Conservation (phyloP, 768 basidiomycete genomes). For the Russula earlei region DNA sequence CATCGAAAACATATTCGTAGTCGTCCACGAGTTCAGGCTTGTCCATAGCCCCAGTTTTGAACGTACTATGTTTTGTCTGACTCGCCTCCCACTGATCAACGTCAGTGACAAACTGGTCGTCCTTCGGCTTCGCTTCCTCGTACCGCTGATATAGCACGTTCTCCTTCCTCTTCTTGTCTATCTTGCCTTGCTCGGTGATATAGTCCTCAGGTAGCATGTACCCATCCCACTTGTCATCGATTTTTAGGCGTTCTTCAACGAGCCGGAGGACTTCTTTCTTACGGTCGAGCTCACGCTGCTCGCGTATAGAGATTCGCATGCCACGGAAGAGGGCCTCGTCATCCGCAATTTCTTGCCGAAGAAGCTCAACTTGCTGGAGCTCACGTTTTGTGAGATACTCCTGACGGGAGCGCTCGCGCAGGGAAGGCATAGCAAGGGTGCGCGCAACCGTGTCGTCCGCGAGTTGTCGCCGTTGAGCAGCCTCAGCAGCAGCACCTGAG, state of each 20-base stretch:
- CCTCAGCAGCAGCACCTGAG: constrained; percentile 69
- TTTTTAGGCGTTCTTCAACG: constrained; percentile 88
- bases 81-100: constrained; percentile 95
- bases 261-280: constrained; percentile 89
- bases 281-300: constrained; percentile 68
- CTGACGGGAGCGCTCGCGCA: constrained; percentile 85
- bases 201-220: constrained; percentile 98
- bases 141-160: constrained; percentile 90
- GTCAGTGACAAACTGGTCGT: constrained; percentile 92
- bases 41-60: constrained; percentile 89
- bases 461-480: constrained; percentile 66
- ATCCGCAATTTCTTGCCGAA: constrained; percentile 88
- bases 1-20: constrained; percentile 98
- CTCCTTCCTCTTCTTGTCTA: constrained; percentile 93
- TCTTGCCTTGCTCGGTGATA: constrained; percentile 95
- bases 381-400: constrained; percentile 97
- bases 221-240: constrained; percentile 93
- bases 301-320: constrained; percentile 82
- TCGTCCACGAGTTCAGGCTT: constrained; percentile 71
- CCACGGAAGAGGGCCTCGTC: constrained; percentile 86
- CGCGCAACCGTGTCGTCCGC: constrained; percentile 52
- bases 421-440: constrained; percentile 49
- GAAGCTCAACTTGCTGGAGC: constrained; percentile 87
- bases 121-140: constrained; percentile 85
- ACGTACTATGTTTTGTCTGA: constrained; percentile 83